These are phyloP conservation scores for Lavandula angustifolia DNA, from an alignment of 257 asterid genomes.

Conservation along the genomic window DNA sequence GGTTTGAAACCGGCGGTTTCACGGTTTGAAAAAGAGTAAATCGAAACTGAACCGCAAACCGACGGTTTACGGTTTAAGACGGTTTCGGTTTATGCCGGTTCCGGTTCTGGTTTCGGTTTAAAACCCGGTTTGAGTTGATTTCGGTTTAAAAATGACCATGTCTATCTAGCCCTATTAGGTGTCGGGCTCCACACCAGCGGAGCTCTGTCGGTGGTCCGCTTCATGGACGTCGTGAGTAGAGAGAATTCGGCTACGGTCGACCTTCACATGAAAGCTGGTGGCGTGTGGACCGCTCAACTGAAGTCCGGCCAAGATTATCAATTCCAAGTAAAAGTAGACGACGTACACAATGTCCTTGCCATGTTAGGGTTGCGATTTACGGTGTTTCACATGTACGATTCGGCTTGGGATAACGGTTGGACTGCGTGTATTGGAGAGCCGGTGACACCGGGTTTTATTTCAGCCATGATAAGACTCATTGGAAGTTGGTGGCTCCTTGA, in stretches of 20 bases:
- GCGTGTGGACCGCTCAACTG: not conserved
- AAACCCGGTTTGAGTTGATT: too few species aligned
- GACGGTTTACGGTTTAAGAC: too few species aligned
- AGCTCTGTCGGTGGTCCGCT: not conserved
- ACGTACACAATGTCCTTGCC: conserved; percentile 3
- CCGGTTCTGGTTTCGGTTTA: too few species aligned
- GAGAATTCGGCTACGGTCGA: not conserved
- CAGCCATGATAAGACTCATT: conserved; percentile 22
- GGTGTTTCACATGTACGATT: conserved; percentile 22
- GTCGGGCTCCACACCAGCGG: not conserved
- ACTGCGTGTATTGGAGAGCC: conserved; percentile 31
- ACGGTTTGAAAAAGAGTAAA: too few species aligned
- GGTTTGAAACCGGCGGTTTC: too few species aligned
- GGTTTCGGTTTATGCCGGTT: too few species aligned
- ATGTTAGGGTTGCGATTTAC: conserved; percentile 5
- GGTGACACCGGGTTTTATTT: not conserved
- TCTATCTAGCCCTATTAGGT: not conserved
- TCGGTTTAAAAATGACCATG: too few species aligned
- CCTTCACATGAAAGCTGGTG: conserved; percentile 8
- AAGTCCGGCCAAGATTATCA: conserved; percentile 7
- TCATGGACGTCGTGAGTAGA: not conserved
- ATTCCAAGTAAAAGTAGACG: not conserved
- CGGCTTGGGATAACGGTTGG: conserved; percentile 22
- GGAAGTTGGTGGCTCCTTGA: conserved; percentile 18
- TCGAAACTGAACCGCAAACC: too few species aligned